Base-by-base conservation (phyloP, 306 rosid species). In the Citrullus amarus region DNA sequence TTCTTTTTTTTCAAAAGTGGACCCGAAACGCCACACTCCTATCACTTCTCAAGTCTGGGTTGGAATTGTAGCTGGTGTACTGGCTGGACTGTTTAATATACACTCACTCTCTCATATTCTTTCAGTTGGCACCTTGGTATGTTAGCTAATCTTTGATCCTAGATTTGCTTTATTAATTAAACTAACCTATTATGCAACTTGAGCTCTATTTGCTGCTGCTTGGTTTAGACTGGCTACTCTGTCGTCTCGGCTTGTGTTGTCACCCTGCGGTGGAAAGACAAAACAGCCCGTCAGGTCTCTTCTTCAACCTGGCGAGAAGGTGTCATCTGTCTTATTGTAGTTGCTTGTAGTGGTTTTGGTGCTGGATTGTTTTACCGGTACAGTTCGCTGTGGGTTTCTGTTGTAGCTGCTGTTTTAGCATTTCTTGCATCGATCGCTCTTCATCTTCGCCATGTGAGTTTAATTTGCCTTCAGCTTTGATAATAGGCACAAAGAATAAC, bases 61-160 rank as follows among this genome's bases (percentile, higher is more conserved):
- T 86, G 98, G 99, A 70, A 70, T 83, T 81, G 89, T 92, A 80
- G 98, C 97, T 80, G 86, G 90, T 46, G 69, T 89, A 80, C 61
- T 96, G 91, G 92, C 93, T 69, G 99, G 97, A 67, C 83, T 95
- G 50, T 84, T 95, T 79, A 91, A 95, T 65, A 96, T 95, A 82
- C 90, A 50, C 66, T 81, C 88, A 63, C 96, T 95, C 66, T 92
- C 99, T 4, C 99, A 82, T 81, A 86, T 95, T 84, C 99, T 92
- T 81, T 95, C 99, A 1, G 99, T 95, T 83, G 97, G 99, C 68
- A 86, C 99, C 9, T 84, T 92, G 99, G 99, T 95, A 92, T 82
- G 96, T 80, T 79, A 16, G 25, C 32, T 73, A 63, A 70, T 79
- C 76, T 32, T 58, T 68, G 63, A 3, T 39, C 20, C 53, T 6